Conservation (phyloP, 176 grass and related monocot genomes). For the Pontederia paniculata region DNA sequence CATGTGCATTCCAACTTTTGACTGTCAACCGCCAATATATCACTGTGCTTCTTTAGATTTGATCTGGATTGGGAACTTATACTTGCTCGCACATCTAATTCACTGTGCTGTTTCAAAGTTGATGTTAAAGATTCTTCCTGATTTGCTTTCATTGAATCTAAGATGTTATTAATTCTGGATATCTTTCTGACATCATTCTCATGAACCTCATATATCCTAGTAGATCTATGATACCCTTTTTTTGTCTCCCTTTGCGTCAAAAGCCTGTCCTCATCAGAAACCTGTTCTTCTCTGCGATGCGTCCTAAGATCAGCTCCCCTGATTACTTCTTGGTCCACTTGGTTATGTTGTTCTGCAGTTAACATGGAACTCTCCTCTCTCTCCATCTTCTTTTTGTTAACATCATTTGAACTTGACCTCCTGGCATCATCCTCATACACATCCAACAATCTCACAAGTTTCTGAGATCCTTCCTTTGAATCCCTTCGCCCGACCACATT, state of each 20-base stretch:
- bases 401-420: conserved; percentile 7
- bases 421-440: conserved; percentile 4
- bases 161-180: neutral
- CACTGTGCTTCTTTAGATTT: conserved; percentile 1
- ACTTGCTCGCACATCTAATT: neutral
- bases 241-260: neutral
- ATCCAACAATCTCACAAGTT: neutral
- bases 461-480: conserved; percentile 9
- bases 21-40: neutral
- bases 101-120: neutral
- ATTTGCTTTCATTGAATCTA: neutral
- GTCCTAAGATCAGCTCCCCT: neutral
- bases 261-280: conserved; percentile 4
- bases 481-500: neutral
- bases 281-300: neutral
- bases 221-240: neutral
- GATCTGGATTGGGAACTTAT: neutral
- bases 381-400: neutral
- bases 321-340: conserved; percentile 11
- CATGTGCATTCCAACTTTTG: neutral
- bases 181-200: neutral
- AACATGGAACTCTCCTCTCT: conserved; percentile 2
- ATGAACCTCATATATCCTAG: conserved; percentile 1
- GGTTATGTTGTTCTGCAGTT: neutral
- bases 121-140: neutral